These are phyloP conservation scores for Phytopythium vexans DNA, from an alignment of 352 stramenopile genomes.

Conservation along the genomic window DNA sequence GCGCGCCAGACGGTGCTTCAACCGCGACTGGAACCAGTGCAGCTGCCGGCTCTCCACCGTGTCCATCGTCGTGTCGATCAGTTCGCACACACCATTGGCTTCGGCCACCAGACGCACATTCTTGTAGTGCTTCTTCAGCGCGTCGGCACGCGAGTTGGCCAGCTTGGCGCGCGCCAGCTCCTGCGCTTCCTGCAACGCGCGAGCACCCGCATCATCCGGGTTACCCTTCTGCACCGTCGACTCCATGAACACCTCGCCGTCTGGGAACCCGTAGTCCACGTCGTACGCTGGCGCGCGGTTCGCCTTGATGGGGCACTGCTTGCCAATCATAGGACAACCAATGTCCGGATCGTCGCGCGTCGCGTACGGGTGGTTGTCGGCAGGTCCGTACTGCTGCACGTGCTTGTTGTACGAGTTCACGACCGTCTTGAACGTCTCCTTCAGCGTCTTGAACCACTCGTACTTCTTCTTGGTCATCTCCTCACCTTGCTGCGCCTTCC, in stretches of 20 bases:
- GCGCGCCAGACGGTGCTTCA: conserved; percentile 67
- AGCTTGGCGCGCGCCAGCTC: conserved; percentile 56
- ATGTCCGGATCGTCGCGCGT: conserved; percentile 81
- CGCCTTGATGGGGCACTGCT: conserved; percentile 89
- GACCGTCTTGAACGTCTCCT: conserved; percentile 91
- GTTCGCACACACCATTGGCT: conserved; percentile 75
- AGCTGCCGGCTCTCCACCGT: conserved; percentile 68
- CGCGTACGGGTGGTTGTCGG: conserved; percentile 86
- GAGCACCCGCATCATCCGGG: conserved; percentile 63
- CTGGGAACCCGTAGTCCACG: conserved; percentile 77
- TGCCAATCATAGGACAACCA: conserved; percentile 85
- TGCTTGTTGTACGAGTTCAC: conserved; percentile 90
- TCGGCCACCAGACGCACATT: conserved; percentile 78
- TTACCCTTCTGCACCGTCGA: conserved; percentile 66
- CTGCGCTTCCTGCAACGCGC: conserved; percentile 65
- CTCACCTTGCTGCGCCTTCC: conserved; percentile 88
- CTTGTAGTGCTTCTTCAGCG: conserved; percentile 87
- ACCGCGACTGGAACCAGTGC: conserved; percentile 70
- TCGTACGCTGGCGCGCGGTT: conserved; percentile 73
- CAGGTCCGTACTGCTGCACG: conserved; percentile 88
- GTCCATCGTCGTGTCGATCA: conserved; percentile 74
- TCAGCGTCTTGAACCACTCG: conserved; percentile 91
- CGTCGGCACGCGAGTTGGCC: conserved; percentile 71
- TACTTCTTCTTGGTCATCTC: conserved; percentile 92
- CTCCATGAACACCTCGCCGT: conserved; percentile 77